Evolutionary conservation across 495 filamentous ascomycete genomes (phyloP), one percentile per base, ranked within the genome.

Genomic region (Talaromyces borbonicus): DNA sequence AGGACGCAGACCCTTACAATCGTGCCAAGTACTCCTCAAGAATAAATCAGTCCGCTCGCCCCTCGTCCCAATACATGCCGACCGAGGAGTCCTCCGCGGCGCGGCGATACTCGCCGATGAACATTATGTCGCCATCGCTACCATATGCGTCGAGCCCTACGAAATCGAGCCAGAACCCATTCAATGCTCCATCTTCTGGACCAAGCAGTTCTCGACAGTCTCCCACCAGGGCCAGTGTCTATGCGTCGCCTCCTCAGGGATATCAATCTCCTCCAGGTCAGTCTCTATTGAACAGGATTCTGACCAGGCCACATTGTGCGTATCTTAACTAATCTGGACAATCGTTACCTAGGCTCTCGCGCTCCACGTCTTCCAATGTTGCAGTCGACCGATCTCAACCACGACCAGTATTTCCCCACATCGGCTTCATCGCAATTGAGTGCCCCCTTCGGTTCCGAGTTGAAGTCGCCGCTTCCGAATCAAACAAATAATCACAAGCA

Each of bases 91-190:
- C 85, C 19, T 73, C 84, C 27, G 85, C 89, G 35, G 87, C 89
- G 38, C 85, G 90, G 57, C 78, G 90, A 56, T 96, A 98, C 63
- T 95, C 90, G 9, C 92, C 90, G 41, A 94, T 94, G 88, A 90
- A 93, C 56, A 78, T 80, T 5, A 66, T 90, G 25, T 77, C 79
- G 36, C 77, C 82, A 26, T 67, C 78, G 12, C 66, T 75, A 47
- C 71, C 80, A 43, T 79, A 75, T 55, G 65, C 70, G 48, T 56
- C 68, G 22, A 77, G 71, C 53, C 75, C 79, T 31, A 78, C 77
- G 32, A 80, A 80, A 55, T 56, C 68, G 19, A 41, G 47, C 20
- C 73, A 74, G 48, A 60, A 57, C 51, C 52, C 66, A 6, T 74
- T 77, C 52, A 70, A 65, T 42, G 70, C 69, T 37, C 72, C 37